Base-by-base conservation (phyloP, 2,329 filamentous ascomycete genomes). In the Emydomyces testavorans region DNA sequence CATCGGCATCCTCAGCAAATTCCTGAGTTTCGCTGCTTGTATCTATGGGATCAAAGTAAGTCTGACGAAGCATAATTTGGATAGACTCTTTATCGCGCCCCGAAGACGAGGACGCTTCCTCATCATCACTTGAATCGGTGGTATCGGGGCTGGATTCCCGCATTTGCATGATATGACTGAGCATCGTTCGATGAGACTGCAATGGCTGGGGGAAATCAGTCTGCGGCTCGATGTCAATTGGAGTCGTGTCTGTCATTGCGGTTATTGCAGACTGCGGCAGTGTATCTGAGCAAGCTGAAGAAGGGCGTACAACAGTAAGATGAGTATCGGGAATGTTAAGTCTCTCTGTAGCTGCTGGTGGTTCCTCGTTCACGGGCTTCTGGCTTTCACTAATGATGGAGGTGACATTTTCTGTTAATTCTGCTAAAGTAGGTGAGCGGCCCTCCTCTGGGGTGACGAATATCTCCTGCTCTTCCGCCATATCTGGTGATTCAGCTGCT, bases 151-250 rank as follows among this genome's bases (percentile, higher is more conserved):
- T 72, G 4, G 65, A 66, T 48, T 69, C 66, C 16, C 72, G 68
- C 53, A 74, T 67, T 38, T 66, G 64, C 65, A 70, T 70, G 23
- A 74, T 71, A 35, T 73, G 70, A 45, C 60, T 68, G 16, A 73
- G 56, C 5, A 75, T 56, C n/a, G 68, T 68, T 31, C 64, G 61
- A 44, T 69, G 64, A 13, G 62, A 58, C 23, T 60, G 56, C 16
- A 53, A 46, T 31, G 54, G 52, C 48, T 56, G 60, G 48, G 56
- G 73, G 66, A 65, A 54, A n/a, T 79, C 76, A 1, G 74, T 77
- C 59, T 87, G 83, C 18, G 79, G 73, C 55, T 87, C 83, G n/a
- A 72, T 74, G 54, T 88, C 84, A 55, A 87, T 84, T 24, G 64
- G 61, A 4, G 70, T 72, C 29, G 63, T 63, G 56, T 85, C 80